Percentiles rank a stretch among this genome's conserved stretches.
Evolutionary conservation across 192 early-diverging fungal species (phyloP).

Genomic region (Coemansia furcata): DNA sequence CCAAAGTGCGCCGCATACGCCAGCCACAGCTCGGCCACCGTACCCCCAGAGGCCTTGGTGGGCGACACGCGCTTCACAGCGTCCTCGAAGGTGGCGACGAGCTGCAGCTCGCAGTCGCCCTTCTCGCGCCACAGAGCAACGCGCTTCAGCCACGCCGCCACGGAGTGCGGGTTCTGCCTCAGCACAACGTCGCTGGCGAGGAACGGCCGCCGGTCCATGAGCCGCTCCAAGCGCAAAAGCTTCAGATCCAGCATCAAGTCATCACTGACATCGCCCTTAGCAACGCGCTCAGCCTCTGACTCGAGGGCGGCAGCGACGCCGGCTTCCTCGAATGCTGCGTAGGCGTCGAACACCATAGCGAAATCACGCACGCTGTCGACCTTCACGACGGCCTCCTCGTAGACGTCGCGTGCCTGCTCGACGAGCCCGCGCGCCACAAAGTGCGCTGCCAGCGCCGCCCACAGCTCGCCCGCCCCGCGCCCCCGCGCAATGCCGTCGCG

Average conservation of each 20-base stretch:
- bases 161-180: slow-evolving; percentile 87
- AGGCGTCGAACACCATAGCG: slow-evolving; percentile 94
- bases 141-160: slow-evolving; percentile 89
- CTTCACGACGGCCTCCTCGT: slow-evolving; percentile 80
- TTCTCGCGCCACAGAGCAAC: slow-evolving; percentile 61
- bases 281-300: slow-evolving; percentile 56
- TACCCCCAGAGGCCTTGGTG: slow-evolving; percentile 69
- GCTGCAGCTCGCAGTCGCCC: neutral
- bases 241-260: slow-evolving; percentile 75
- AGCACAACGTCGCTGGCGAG: slow-evolving; percentile 92
- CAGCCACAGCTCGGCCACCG: slow-evolving; percentile 78
- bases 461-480: slow-evolving; percentile 91
- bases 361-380: slow-evolving; percentile 91
- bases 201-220: slow-evolving; percentile 91
- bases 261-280: slow-evolving; percentile 44
- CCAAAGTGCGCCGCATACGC: slow-evolving; percentile 77
- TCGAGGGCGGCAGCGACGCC: slow-evolving; percentile 76
- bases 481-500: slow-evolving; percentile 81
- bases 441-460: slow-evolving; percentile 80
- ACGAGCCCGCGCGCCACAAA: slow-evolving; percentile 72
- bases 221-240: slow-evolving; percentile 80
- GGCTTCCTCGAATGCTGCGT: slow-evolving; percentile 87
- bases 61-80: slow-evolving; percentile 75
- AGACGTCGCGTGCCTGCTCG: slow-evolving; percentile 91
- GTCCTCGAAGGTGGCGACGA: slow-evolving; percentile 29